Evolutionary conservation across 116 monocot genomes (phyloP).

Genomic region (Phalaenopsis hybrid): DNA sequence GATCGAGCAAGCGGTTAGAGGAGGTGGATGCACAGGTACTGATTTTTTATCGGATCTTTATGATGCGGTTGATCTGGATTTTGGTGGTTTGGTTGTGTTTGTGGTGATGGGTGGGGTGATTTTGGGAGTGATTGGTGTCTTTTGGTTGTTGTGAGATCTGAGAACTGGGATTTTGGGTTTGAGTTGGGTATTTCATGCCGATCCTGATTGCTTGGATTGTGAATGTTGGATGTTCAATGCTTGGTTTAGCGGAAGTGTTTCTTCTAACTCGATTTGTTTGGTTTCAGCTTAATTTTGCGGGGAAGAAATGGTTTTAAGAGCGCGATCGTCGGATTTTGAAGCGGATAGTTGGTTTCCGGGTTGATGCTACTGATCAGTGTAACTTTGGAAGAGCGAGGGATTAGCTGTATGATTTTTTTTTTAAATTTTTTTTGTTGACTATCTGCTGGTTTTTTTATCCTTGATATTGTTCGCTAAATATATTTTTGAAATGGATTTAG

Average conservation of each 20-base stretch:
- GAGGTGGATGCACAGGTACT: slow-evolving; percentile 6
- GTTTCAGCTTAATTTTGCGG: background rate
- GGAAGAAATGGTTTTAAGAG: background rate
- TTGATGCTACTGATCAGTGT: background rate
- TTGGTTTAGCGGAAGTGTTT: background rate
- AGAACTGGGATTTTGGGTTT: background rate
- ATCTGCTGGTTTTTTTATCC: background rate
- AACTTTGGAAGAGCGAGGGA: background rate
- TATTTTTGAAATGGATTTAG: slow-evolving; percentile 1
- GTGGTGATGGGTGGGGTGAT: too few relatives aligned
- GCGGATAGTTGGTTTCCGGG: background rate
- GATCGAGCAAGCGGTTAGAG: background rate
- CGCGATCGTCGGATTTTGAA: background rate
- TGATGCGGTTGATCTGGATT: background rate
- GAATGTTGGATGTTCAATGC: background rate
- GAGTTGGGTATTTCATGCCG: background rate
- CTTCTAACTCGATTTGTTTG: background rate
- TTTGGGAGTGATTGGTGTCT: background rate
- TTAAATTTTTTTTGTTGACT: background rate
- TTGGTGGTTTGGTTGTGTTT: background rate
- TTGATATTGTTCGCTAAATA: background rate
- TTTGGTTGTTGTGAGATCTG: slow-evolving; percentile 6
- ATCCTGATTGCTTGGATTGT: background rate
- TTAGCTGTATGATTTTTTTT: background rate
- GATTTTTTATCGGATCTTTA: background rate